Evolutionary conservation across 768 basidiomycete genomes (phyloP), one percentile per base, ranked within the genome.

Genomic region (Glaciozyma antarctica): DNA sequence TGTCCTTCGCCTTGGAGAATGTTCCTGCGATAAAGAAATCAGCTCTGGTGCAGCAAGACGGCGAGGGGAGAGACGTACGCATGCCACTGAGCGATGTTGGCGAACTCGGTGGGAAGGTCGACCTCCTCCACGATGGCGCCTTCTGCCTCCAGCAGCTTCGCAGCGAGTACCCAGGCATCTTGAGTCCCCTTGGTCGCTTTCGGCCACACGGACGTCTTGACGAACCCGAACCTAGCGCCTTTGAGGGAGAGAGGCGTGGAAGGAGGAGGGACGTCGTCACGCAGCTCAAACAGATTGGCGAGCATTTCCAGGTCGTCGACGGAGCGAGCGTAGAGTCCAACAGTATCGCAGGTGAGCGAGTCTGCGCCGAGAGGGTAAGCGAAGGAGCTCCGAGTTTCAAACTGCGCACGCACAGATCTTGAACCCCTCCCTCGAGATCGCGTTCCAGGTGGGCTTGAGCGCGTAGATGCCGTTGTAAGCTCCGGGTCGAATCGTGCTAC

Each of bases 391-490:
- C 52, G 30, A 32, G 2, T 8, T 21, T 6, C 17, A 28, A 1
- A 3, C 0, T 4, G 17, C 15, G 10, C 19, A 41, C 55, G 17
- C n/a, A 56, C 55, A 62, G 47, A 72, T 63, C 67, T 76, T 76
- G 32, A 76, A 43, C 16, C 76, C 76, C 48, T 74, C 73, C 26
- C 72, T 69, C 4, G 73, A 72, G 63, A 76, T 73, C 16, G 73
- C 53, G n/a, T 71, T 71, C 72, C 74, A 76, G 48, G 76, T 77
- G 5, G 75, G 75, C 64, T 77, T 76, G 56, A 75, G 60, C 0
- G 68, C 75, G 48, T 67, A 77, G 56, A 77, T 74, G 22, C 74
- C 74, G 62, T 75, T 76, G 68, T 65, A 77, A 26, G 73, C 73
- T 15, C 67, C 76, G 0, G 76, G 76, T 15, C 76, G 66, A 24